phyloP scores from a whole-genome alignment of 805 yeast species.

The Yamadazyma philogaea region DNA sequence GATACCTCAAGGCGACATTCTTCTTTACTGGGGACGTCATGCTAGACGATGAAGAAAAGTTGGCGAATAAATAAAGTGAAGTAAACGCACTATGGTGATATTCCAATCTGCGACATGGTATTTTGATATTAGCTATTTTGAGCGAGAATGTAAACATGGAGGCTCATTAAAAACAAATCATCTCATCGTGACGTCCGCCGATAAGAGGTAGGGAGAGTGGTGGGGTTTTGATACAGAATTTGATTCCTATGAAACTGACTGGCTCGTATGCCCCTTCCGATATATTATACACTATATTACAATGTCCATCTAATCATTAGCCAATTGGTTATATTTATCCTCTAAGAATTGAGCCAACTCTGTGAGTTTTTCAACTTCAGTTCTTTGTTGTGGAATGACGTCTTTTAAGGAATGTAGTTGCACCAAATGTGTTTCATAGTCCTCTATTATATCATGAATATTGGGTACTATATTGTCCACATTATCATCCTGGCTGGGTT shows the following conservation, averaged over 20 bases:
- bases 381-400: conserved; percentile 33
- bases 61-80: conserved; percentile 1
- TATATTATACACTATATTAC: background rate
- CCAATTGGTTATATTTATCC: conserved; percentile 13
- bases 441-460: conserved; percentile 19
- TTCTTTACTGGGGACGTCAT: conserved; percentile 10
- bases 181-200: background rate
- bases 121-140: conserved; percentile 2
- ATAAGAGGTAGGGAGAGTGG: background rate
- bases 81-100: background rate
- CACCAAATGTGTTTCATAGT: conserved; percentile 27
- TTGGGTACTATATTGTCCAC: conserved; percentile 11
- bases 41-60: background rate
- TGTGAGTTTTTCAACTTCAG: conserved; percentile 32
- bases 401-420: conserved; percentile 33
- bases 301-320: background rate
- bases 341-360: conserved; percentile 30
- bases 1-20: conserved; percentile 35
- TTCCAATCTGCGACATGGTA: conserved; percentile 3
- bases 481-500: conserved; percentile 8
- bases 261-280: background rate
- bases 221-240: background rate
- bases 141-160: conserved; percentile 7
- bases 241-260: background rate
- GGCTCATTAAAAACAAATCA: conserved; percentile 4